Base-by-base conservation (phyloP, 352 stramenopile species). In the Phytophthora macrochlamydospora region DNA sequence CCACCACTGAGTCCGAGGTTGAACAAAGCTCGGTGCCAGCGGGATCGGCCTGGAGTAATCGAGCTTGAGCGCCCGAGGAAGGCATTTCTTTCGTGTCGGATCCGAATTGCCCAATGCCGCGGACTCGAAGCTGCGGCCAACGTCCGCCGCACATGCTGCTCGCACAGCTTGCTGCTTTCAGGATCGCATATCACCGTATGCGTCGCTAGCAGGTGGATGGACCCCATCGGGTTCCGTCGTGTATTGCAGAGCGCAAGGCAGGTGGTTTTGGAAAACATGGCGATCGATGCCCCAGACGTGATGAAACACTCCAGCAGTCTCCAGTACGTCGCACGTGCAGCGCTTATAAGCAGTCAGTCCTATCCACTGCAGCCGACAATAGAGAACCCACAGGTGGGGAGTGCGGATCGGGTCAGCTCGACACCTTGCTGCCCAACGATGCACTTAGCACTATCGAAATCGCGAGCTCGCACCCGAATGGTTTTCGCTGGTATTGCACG, bases 351-450 rank as follows among this genome's bases (percentile, higher is more conserved):
- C 35, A 11, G 35, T 11, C 35, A 40, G 52, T 42, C 30, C 29
- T 59, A 43, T 59, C 52, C 35, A n/a, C 32, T 44, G 32, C 51
- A 56, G 51, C 51, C 35, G 51, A 56, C 28, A 45, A 13, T 28
- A 18, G 28, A 58, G 38, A 49, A 49, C 38, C 8, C 33, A 35
- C 33, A 13, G 51, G 18, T 57, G 29, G 43, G 4, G 9, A 56
- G 5, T 45, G 31, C 35, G 35, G 35, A 40, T 40, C 6, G 35
- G 35, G 35, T 40, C 35, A 40, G 35, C 9, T 40, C 9, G 6
- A 40, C 35, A 6, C 6, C 35, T 40, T 40, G 35, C 35, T 40
- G 12, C 11, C 37, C 18, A 38, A 45, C 37, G 46, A 45, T 11
- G 7, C 38, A 51, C 9, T 40, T 40, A 40, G 35, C 35, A 40